Base-by-base conservation (phyloP, 108 stramenopile species). In the Licmophora abbreviata region DNA sequence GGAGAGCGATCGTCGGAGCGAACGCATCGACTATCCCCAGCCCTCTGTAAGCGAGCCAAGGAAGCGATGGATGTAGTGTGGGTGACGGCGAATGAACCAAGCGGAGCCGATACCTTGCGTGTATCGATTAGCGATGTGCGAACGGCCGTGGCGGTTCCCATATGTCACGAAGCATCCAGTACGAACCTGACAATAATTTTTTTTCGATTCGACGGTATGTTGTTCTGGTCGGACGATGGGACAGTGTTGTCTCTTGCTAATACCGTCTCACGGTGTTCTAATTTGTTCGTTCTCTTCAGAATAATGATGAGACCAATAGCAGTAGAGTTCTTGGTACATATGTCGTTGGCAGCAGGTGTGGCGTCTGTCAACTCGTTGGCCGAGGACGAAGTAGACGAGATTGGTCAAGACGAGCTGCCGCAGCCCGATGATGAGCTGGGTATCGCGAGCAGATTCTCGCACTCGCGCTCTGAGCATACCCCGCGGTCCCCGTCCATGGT, bases 61-160 rank as follows among this genome's bases (percentile, higher is more conserved):
- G 87, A 93, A 56, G 82, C 82, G 43, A 68, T 71, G 21, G 85
- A 86, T 56, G 77, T 93, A 15, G 83, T 89, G 0, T 93, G 92
- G 92, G 82, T 93, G 2, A 81, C 92, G 35, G 77, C 85, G 4
- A 64, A 79, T 35, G 82, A 83, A 15, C 51, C 44, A 2, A 73
- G 61, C 35, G 90, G 81, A 11, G 85, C 90, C 12, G 83, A 92
- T 57, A 81, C 86, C 0, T 48, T 93, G 17, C 64, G 74, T 37
- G 73, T 76, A 48, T 69, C 74, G 44, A 79, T 93, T 42, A 77
- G 66, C 45, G 86, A 88, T 68, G 86, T 93, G 0, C 59, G 81
- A 38, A 93, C 92, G 54, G 92, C 92, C 1, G 92, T 93, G 42
- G 92, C 92, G 0, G 75, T 88, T 45, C 92, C 92, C 15, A 83